Evolutionary conservation across 345 rosid genomes (phyloP).

Genomic region (Conringia planisiliqua): DNA sequence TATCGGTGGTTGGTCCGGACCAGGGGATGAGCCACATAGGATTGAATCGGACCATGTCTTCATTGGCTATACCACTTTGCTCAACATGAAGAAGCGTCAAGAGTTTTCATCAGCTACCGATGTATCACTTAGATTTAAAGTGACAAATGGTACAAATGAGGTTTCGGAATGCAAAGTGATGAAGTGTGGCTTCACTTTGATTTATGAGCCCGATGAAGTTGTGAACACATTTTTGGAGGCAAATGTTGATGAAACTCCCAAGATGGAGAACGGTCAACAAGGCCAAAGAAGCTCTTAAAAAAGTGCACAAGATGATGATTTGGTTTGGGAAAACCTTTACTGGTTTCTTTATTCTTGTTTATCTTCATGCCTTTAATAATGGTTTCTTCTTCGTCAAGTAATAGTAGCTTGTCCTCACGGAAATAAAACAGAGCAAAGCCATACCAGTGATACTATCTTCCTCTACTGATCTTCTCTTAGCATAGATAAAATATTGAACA

Average conservation of each 20-base stretch:
- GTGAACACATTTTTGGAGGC: too few relatives aligned
- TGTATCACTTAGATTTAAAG: conserved; percentile 1
- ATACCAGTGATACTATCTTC: neutral
- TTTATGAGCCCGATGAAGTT: neutral
- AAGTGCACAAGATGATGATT: neutral
- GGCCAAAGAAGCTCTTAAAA: neutral
- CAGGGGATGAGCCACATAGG: neutral
- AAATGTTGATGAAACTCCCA: too few relatives aligned
- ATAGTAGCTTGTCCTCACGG: neutral
- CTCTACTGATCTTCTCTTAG: neutral
- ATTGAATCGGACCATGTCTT: conserved; percentile 14
- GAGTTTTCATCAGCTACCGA: neutral
- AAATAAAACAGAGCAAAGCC: neutral
- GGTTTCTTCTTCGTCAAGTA: neutral
- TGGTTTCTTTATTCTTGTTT: neutral
- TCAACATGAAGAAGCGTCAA: neutral
- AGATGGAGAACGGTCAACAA: neutral
- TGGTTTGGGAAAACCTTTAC: too few relatives aligned
- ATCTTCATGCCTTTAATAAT: neutral
- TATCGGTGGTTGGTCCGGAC: conserved; percentile 12
- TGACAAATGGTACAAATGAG: conserved; percentile 13
- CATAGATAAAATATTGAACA: neutral
- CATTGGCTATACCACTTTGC: neutral
- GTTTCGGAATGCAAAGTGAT: conserved; percentile 6
- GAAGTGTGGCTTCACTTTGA: conserved; percentile 7